Conservation (phyloP, 805 yeast species). For the Candida silvicultrix region DNA sequence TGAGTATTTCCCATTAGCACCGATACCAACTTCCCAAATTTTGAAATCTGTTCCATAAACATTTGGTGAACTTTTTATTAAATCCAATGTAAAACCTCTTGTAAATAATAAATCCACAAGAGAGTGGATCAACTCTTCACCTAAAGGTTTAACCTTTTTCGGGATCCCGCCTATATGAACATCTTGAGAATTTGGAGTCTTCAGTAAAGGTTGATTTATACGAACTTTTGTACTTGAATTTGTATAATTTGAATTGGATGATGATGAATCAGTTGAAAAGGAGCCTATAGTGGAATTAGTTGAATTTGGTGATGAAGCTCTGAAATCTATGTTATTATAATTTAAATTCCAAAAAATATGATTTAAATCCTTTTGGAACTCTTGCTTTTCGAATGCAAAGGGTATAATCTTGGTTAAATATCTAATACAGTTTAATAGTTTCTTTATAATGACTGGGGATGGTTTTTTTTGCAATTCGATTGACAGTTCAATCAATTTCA, state of each 20-base stretch:
- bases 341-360: slow-evolving; percentile 39
- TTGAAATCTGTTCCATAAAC: slow-evolving; percentile 29
- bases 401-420: slow-evolving; percentile 63
- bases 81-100: slow-evolving; percentile 54
- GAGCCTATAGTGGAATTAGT: slow-evolving; percentile 21
- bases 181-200: slow-evolving; percentile 11
- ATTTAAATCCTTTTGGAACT: slow-evolving; percentile 26
- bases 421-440: slow-evolving; percentile 54
- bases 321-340: slow-evolving; percentile 4
- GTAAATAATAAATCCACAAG: slow-evolving; percentile 46
- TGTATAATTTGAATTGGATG: slow-evolving; percentile 9
- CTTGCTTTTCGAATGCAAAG: slow-evolving; percentile 49
- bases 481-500: slow-evolving; percentile 22
- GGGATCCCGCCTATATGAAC: slow-evolving; percentile 8
- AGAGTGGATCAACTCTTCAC: slow-evolving; percentile 29
- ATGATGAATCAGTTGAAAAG: slow-evolving; percentile 15
- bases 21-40: slow-evolving; percentile 84
- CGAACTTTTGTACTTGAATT: slow-evolving; percentile 10
- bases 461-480: background rate
- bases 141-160: slow-evolving; percentile 17
- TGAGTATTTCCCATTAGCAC: slow-evolving; percentile 27
- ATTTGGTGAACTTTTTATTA: slow-evolving; percentile 4
- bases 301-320: background rate
- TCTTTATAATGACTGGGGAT: background rate
- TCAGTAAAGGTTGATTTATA: background rate